Conservation (phyloP, 768 basidiomycete genomes). For the Dioszegia crocea region DNA sequence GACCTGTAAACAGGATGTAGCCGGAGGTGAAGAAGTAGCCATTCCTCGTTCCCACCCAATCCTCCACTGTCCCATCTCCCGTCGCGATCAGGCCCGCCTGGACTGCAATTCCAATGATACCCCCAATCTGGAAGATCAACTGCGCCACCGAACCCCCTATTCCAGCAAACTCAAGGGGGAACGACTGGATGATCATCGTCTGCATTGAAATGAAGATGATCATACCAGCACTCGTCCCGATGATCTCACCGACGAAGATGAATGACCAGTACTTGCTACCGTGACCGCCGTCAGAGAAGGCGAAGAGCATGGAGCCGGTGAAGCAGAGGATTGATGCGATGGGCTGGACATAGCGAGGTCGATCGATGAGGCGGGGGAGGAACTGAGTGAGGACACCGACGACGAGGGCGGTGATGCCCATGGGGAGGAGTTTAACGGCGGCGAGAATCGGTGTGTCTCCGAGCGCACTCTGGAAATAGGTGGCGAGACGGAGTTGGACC, state of each 20-base stretch:
- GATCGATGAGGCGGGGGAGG: constrained; percentile 38
- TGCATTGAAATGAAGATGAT: constrained; percentile 43
- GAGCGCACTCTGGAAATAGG: constrained; percentile 39
- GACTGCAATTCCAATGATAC: constrained; percentile 40
- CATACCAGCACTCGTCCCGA: constrained; percentile 40
- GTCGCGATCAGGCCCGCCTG: constrained; percentile 39
- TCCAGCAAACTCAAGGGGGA: constrained; percentile 37
- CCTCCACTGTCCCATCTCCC: constrained; percentile 33
- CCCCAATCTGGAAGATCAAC: constrained; percentile 43
- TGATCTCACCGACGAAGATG: constrained; percentile 39
- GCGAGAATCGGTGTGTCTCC: constrained; percentile 38
- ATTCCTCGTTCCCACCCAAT: constrained; percentile 38
- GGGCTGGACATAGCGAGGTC: constrained; percentile 36
- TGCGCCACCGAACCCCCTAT: constrained; percentile 42
- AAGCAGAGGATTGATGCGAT: constrained; percentile 34
- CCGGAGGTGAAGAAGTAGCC: constrained; percentile 40
- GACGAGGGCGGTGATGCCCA: constrained; percentile 42
- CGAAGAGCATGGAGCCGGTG: constrained; percentile 39
- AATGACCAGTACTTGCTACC: constrained; percentile 42
- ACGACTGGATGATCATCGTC: constrained; percentile 12
- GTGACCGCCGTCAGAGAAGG: constrained; percentile 33
- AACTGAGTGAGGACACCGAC: constrained; percentile 36
- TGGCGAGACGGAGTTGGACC: constrained; percentile 41
- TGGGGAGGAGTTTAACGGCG: constrained; percentile 41
- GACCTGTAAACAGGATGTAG: constrained; percentile 32